A percentile compares a stretch with the other conserved stretches of the same genome.
These are phyloP conservation scores for Yarrowia bubula DNA, from an alignment of 805 yeast genomes.

Conservation along the genomic window DNA sequence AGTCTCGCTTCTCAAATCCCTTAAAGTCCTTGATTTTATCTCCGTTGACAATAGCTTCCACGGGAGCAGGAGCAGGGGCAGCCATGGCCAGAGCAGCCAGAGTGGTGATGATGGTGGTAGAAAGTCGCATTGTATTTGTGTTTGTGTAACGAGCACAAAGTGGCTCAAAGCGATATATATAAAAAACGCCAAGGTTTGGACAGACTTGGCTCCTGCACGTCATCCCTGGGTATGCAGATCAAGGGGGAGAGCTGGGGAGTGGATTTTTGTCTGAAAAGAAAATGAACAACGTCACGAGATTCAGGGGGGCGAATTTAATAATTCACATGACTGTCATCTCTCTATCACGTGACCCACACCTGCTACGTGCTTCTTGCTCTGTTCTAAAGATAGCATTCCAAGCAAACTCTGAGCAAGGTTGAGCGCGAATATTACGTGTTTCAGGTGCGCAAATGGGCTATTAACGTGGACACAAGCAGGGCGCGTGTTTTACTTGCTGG, in stretches of 20 bases:
- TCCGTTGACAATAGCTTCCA: conserved; percentile 3
- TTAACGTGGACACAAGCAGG: too few relatives aligned
- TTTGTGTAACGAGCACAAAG: background rate
- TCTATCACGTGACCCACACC: too few relatives aligned
- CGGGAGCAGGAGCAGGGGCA: conserved; percentile 17
- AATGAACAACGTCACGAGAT: too few relatives aligned
- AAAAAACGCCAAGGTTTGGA: background rate
- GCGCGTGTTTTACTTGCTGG: too few relatives aligned
- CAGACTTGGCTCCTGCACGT: conserved; percentile 21
- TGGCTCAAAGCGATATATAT: background rate
- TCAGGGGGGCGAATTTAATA: too few relatives aligned
- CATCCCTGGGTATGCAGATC: conserved; percentile 3
- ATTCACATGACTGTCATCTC: too few relatives aligned
- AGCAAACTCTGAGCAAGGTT: too few relatives aligned
- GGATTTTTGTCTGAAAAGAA: background rate
- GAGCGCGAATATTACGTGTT: too few relatives aligned
- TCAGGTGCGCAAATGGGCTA: too few relatives aligned
- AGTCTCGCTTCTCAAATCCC: background rate
- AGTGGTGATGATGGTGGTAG: background rate
- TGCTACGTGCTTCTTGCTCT: too few relatives aligned
- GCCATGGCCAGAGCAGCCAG: background rate
- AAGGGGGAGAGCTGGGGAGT: background rate
- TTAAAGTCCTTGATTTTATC: background rate
- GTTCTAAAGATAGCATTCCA: too few relatives aligned
- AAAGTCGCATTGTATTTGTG: background rate